Conservation (phyloP, 768 basidiomycete species). For the Amanita pseudoporphyria region DNA sequence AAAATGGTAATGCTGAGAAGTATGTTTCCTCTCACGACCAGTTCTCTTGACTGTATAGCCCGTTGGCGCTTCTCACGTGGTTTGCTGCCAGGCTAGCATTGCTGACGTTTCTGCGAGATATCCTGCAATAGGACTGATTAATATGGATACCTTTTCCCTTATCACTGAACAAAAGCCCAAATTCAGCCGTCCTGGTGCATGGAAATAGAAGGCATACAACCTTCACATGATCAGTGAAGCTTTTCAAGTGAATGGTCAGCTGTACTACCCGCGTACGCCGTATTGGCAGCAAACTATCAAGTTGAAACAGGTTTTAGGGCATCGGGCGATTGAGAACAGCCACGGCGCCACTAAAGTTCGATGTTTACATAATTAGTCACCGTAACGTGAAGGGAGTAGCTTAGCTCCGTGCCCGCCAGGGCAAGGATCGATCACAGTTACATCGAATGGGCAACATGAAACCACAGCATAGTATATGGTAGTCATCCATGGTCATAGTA, state of each 20-base stretch:
- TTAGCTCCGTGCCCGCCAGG: not conserved
- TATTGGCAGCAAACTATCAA: not conserved
- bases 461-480: too few relatives aligned
- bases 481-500: too few relatives aligned
- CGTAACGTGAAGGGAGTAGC: not conserved
- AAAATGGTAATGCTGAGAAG: not conserved
- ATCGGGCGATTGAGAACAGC: not conserved
- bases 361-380: not conserved
- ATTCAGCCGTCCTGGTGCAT: not conserved
- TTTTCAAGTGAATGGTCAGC: too few relatives aligned
- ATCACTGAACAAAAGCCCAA: not conserved
- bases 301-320: not conserved
- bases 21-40: not conserved
- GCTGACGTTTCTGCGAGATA: not conserved
- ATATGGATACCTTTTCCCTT: not conserved
- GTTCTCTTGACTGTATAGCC: not conserved
- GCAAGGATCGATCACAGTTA: too few relatives aligned
- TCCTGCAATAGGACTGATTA: not conserved
- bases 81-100: not conserved
- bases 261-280: not conserved
- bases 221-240: not conserved
- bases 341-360: not conserved
- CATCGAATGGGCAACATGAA: too few relatives aligned
- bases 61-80: not conserved
- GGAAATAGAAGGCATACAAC: not conserved